Percentiles rank a stretch among this genome's conserved stretches.
phyloP scores from a whole-genome alignment of 768 basidiomycete genomes.

The Kwoniella newhampshirensis region DNA sequence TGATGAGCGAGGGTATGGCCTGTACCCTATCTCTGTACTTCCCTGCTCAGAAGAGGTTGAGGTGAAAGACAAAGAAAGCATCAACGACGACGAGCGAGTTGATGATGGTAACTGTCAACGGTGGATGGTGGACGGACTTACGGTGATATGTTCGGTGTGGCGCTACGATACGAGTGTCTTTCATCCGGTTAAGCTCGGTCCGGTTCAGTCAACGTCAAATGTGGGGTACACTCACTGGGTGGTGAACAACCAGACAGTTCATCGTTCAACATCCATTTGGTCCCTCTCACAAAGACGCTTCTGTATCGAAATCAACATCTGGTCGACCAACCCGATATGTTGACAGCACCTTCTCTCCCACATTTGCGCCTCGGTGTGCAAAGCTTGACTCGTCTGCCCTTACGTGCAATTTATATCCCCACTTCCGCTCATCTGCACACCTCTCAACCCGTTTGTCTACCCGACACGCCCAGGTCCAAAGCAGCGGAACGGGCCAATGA shows the following conservation, averaged over 20 bases:
- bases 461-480: conserved; percentile 2
- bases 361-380: neutral
- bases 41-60: neutral
- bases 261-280: too few species aligned
- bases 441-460: neutral
- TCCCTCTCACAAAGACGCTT: too few species aligned
- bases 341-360: neutral
- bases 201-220: neutral
- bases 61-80: neutral
- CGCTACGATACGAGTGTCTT: neutral
- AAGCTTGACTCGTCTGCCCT: neutral
- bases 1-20: too few species aligned
- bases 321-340: too few species aligned
- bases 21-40: too few species aligned
- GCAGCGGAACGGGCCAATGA: conserved; percentile 4
- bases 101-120: too few species aligned
- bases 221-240: too few species aligned
- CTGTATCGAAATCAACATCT: too few species aligned
- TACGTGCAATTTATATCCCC: neutral
- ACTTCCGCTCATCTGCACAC: conserved; percentile 12
- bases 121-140: neutral
- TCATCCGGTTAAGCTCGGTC: neutral
- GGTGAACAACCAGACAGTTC: too few species aligned
- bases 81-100: neutral
- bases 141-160: conserved; percentile 2